Percentiles rank a stretch among this genome's conserved stretches.
These are phyloP conservation scores for Cercospora sp. DNA, from an alignment of 2,329 filamentous ascomycete species.

Conservation along the genomic window DNA sequence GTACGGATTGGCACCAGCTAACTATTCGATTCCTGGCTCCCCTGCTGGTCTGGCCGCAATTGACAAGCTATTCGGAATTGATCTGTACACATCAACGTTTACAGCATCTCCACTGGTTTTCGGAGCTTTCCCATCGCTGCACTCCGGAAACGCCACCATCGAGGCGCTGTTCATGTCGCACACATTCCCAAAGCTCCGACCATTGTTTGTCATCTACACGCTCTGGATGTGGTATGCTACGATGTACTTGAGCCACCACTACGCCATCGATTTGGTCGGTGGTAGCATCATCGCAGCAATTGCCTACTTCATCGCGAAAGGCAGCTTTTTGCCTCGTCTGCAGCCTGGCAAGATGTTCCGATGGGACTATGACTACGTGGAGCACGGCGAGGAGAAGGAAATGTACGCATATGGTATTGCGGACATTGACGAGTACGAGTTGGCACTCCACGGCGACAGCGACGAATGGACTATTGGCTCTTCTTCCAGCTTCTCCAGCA, in stretches of 20 bases:
- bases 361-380: conserved; percentile 95
- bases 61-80: conserved; percentile 84
- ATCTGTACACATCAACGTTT: conserved; percentile 91
- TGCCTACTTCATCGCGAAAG: conserved; percentile 79
- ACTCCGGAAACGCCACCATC: conserved; percentile 84
- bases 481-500: conserved; percentile 71
- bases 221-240: conserved; percentile 98
- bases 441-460: conserved; percentile 59
- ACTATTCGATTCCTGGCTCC: conserved; percentile 87
- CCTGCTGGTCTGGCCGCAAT: conserved; percentile 87
- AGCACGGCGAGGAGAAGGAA: conserved; percentile 66
- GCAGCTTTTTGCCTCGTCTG: conserved; percentile 76
- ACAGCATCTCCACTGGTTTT: conserved; percentile 89
- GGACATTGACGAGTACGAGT: conserved; percentile 55
- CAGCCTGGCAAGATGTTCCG: conserved; percentile 83
- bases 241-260: conserved; percentile 97
- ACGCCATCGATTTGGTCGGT: conserved; percentile 87
- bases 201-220: conserved; percentile 78
- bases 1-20: conserved; percentile 85
- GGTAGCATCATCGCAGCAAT: conserved; percentile 66
- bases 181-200: conserved; percentile 80
- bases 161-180: conserved; percentile 92
- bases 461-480: conserved; percentile 91
- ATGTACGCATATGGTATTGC: conserved; percentile 57
- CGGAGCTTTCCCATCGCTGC: conserved; percentile 89